A percentile compares a stretch with the other conserved stretches of the same genome.
Evolutionary conservation across 2,329 filamentous ascomycete species (phyloP).

Genomic region (Periconia sp.): DNA sequence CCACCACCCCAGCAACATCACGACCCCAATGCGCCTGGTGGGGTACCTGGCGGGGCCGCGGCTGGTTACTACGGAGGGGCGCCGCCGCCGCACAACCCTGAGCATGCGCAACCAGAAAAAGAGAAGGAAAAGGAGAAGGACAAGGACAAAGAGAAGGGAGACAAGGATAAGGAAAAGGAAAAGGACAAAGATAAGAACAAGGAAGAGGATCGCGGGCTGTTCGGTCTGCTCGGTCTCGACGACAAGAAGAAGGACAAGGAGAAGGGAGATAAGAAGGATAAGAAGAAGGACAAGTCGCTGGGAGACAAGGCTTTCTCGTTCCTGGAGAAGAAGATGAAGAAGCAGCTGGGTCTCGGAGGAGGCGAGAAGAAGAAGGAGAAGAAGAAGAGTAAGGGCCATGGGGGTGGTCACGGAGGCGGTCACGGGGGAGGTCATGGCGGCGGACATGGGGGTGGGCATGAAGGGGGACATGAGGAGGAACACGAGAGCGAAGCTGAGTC

Average conservation of each 20-base stretch:
- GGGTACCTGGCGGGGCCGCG: background rate
- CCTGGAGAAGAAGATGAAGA: constrained; percentile 2
- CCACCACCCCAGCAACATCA: background rate
- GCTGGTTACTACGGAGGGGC: background rate
- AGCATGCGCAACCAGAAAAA: background rate
- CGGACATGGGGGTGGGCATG: background rate
- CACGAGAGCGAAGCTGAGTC: background rate
- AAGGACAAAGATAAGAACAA: background rate
- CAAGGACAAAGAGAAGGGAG: background rate
- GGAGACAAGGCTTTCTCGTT: background rate
- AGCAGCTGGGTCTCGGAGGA: background rate
- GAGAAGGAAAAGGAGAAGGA: background rate
- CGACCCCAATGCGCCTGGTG: background rate
- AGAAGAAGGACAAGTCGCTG: constrained; percentile 1
- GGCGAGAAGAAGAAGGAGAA: background rate
- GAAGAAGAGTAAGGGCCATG: background rate
- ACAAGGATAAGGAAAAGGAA: background rate
- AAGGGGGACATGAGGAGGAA: background rate
- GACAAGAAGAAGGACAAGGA: background rate
- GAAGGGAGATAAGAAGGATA: background rate
- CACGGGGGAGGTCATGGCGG: background rate
- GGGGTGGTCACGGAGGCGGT: background rate
- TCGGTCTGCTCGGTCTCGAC: background rate
- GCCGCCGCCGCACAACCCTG: background rate
- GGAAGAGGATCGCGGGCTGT: background rate